Evolutionary conservation across 371 early-diverging fungal species (phyloP).

Genomic region (Rhizopus delemar): DNA sequence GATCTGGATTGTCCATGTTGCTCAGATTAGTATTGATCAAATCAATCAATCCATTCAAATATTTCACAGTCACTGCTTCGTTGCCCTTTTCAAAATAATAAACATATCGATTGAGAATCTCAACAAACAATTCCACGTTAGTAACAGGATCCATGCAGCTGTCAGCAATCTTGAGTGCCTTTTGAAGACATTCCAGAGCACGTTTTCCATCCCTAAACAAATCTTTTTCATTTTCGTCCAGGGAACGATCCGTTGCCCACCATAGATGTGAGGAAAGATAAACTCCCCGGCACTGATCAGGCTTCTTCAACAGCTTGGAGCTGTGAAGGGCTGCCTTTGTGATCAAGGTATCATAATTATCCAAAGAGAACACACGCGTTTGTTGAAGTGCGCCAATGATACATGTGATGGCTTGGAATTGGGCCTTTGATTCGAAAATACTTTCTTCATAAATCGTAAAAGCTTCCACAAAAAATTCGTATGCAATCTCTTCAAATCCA

Average conservation of each 20-base stretch:
- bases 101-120: conserved; percentile 85
- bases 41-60: conserved; percentile 87
- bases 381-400: conserved; percentile 81
- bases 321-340: conserved; percentile 85
- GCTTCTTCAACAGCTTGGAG: conserved; percentile 82
- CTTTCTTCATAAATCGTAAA: conserved; percentile 90
- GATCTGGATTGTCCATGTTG: conserved; percentile 69
- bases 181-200: conserved; percentile 83
- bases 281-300: conserved; percentile 88
- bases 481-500: conserved; percentile 82
- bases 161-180: conserved; percentile 89
- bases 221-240: conserved; percentile 29
- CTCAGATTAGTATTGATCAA: conserved; percentile 76
- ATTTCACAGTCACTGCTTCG: conserved; percentile 75
- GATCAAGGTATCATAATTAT: conserved; percentile 89
- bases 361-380: conserved; percentile 72
- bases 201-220: conserved; percentile 78
- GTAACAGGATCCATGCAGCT: conserved; percentile 83
- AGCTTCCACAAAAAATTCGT: conserved; percentile 93
- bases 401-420: conserved; percentile 79
- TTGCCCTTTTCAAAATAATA: conserved; percentile 86
- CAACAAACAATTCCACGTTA: conserved; percentile 85
- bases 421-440: conserved; percentile 83
- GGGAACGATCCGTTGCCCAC: conserved; percentile 68
- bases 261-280: conserved; percentile 81